Base-by-base conservation (phyloP, 441 rosid genomes). In the Adansonia madagascariensis region DNA sequence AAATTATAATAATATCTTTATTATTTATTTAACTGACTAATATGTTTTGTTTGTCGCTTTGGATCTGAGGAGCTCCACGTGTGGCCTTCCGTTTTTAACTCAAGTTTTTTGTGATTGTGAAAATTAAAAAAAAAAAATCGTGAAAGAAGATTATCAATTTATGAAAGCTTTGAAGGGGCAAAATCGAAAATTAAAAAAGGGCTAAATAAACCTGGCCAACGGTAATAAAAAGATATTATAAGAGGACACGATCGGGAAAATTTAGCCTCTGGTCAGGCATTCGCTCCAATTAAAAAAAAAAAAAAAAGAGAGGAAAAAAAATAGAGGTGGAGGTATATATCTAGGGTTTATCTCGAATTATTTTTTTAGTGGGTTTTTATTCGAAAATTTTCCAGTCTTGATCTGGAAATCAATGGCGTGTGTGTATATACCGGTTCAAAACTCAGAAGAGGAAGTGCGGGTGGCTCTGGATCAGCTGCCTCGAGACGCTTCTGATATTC, bases 381-480 rank as follows among this genome's bases (percentile, higher is more conserved):
- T 27, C 8, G 60, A 47, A 17, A 56, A 12, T 2, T 14, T 68
- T 52, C 20, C 43, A 57, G 52, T 70, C 62, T 61, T 17, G 46
- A 59, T 57, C 73, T 2, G 80, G 70, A 9, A 64, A 67, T 69
- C 82, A 76, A 95, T 96, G 99, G 95, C 98, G 75, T 87, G 86
- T 74, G 94, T 96, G 50, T 94, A 96, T 85, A 94, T 96, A 75
- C 98, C 99, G 18, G 98, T 96, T 78, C 98, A 96, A 82, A 96
- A 96, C 85, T 96, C 99, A 52, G 98, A 64, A 46, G 99, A 96
- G 84, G 99, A 96, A 84, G 98, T 96, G 56, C 87, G 98, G 79
- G 98, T 96, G 84, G 86, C 89, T 72, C 91, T 96, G 75, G 97
- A 96, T 83, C 98, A 96, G 82, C 99, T 96, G 43, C 99, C 99